A percentile compares a stretch with the other conserved stretches of the same genome.
Conservation (phyloP, 108 stramenopile genomes). For the Cyclotella atomus region DNA sequence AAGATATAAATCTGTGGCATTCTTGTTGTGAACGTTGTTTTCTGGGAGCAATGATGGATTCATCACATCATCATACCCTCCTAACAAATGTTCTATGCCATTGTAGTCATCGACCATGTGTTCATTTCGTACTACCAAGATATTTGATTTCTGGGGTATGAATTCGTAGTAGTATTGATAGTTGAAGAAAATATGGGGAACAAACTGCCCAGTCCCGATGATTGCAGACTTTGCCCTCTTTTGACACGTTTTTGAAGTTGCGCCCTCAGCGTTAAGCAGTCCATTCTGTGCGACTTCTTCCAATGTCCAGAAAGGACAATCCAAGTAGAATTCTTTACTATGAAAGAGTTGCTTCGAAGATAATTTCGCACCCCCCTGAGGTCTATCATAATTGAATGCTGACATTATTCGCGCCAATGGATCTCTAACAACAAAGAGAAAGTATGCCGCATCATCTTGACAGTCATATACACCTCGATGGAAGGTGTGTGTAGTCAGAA, state of each 20-base stretch:
- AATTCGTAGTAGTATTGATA: conserved; percentile 46
- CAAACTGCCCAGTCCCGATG: conserved; percentile 7
- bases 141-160: conserved; percentile 20
- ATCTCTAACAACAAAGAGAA: conserved; percentile 41
- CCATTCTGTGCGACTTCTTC: conserved; percentile 37
- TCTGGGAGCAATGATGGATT: conserved; percentile 19
- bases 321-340: conserved; percentile 12
- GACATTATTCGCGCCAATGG: conserved; percentile 32
- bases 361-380: conserved; percentile 7
- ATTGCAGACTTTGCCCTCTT: conserved; percentile 4
- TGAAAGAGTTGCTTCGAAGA: not conserved
- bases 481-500: conserved; percentile 31
- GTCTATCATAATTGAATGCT: conserved; percentile 44
- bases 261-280: not conserved
- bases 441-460: conserved; percentile 27
- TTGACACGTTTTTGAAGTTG: conserved; percentile 10
- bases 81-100: conserved; percentile 29
- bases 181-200: conserved; percentile 32
- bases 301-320: conserved; percentile 28
- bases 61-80: conserved; percentile 20
- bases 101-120: conserved; percentile 57
- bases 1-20: conserved; percentile 32
- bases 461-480: conserved; percentile 46
- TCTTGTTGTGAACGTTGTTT: conserved; percentile 35
- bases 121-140: conserved; percentile 52